These are phyloP conservation scores for Ophiostoma angusticollis DNA, from an alignment of 2,329 filamentous ascomycete species.

Conservation along the genomic window DNA sequence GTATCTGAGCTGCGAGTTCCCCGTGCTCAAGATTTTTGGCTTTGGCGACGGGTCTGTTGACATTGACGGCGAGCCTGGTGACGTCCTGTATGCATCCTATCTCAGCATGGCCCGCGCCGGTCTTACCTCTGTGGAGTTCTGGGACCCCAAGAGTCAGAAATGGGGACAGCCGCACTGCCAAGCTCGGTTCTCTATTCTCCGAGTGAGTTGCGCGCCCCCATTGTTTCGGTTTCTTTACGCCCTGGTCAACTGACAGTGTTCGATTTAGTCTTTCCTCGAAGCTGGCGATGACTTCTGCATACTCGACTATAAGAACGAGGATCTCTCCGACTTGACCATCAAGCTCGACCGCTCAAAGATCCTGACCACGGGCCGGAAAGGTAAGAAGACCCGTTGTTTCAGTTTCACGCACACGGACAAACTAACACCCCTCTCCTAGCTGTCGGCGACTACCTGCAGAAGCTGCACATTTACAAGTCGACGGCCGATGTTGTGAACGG, in stretches of 20 bases:
- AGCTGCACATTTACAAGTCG: slow-evolving; percentile 83
- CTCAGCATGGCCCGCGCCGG: slow-evolving; percentile 92
- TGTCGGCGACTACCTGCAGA: slow-evolving; percentile 77
- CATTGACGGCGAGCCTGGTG: slow-evolving; percentile 64
- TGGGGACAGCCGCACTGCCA: slow-evolving; percentile 92
- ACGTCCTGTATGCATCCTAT: slow-evolving; percentile 80
- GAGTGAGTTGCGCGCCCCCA: too few relatives aligned
- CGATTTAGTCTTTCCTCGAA: too few relatives aligned
- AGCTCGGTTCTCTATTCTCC: slow-evolving; percentile 78
- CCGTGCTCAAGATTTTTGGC: slow-evolving; percentile 80
- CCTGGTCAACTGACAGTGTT: slow-evolving; percentile 30
- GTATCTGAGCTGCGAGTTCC: slow-evolving; percentile 79
- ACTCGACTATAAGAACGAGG: slow-evolving; percentile 58
- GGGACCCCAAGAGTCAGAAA: slow-evolving; percentile 81
- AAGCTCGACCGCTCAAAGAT: slow-evolving; percentile 79
- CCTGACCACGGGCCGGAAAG: slow-evolving; percentile 62
- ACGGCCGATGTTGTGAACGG: slow-evolving; percentile 73
- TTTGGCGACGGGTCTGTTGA: slow-evolving; percentile 67
- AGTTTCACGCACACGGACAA: not conserved
- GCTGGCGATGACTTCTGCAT: slow-evolving; percentile 81
- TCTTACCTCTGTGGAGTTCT: slow-evolving; percentile 78
- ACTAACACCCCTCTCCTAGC: slow-evolving; percentile 29
- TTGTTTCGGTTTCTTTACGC: not conserved
- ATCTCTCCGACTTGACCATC: slow-evolving; percentile 71
- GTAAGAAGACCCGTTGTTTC: slow-evolving; percentile 21